Evolutionary conservation across 2,329 filamentous ascomycete genomes (phyloP).

Genomic region (Calonectria pteridis): DNA sequence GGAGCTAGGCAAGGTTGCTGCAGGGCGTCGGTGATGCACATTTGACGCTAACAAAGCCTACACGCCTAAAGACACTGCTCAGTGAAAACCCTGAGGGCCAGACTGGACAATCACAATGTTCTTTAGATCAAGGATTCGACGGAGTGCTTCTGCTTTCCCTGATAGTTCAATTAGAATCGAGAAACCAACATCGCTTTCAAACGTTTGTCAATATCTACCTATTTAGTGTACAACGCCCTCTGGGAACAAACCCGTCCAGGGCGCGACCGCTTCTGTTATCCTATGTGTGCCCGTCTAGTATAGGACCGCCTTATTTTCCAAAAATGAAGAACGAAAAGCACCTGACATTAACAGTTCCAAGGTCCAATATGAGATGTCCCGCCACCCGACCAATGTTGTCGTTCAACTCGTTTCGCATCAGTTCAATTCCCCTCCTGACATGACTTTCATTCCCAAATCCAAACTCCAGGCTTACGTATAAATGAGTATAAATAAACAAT

Average conservation of each 20-base stretch:
- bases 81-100: neutral
- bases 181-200: neutral
- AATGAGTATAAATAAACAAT: conserved; percentile 25
- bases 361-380: conserved; percentile 2
- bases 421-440: neutral
- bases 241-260: neutral
- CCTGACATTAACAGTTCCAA: conserved; percentile 4
- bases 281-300: conserved; percentile 19
- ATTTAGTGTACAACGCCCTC: conserved; percentile 13
- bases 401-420: conserved; percentile 14
- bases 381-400: conserved; percentile 13
- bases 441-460: conserved; percentile 33
- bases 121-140: neutral
- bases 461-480: conserved; percentile 43
- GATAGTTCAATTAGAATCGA: neutral
- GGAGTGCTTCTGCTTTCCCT: neutral
- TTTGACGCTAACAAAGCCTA: neutral
- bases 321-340: neutral
- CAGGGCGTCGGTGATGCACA: neutral
- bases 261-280: neutral
- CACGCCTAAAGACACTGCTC: neutral
- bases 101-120: neutral
- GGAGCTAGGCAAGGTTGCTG: neutral
- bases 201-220: conserved; percentile 7
- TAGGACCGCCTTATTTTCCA: conserved; percentile 11